A percentile compares a stretch with the other conserved stretches of the same genome.
phyloP scores from a whole-genome alignment of 768 basidiomycete species.

The Tephrocybe sp. region DNA sequence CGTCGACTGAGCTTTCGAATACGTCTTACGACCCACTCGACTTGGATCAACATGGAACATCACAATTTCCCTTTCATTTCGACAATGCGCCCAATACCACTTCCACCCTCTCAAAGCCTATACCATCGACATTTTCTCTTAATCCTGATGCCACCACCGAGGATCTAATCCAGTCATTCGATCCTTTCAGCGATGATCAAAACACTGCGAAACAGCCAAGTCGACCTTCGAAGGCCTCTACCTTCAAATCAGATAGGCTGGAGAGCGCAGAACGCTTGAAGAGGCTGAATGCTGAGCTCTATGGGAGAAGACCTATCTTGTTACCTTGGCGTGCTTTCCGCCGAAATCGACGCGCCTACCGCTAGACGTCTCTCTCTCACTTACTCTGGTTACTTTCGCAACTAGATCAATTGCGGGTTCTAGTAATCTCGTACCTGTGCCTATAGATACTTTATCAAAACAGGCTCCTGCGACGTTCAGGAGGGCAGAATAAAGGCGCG shows the following conservation, averaged over 20 bases:
- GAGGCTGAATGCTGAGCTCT: not conserved
- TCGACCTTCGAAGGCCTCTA: not conserved
- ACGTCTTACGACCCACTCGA: not conserved
- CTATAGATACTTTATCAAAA: too few relatives aligned
- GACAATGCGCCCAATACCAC: too few relatives aligned
- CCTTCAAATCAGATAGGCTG: not conserved
- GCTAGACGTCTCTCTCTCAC: not conserved
- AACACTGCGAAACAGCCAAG: not conserved
- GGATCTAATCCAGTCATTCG: not conserved
- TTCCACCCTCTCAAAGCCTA: not conserved
- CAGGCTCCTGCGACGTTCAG: too few relatives aligned
- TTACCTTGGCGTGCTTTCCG: not conserved
- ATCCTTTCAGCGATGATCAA: not conserved
- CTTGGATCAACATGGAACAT: too few relatives aligned
- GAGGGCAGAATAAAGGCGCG: too few relatives aligned
- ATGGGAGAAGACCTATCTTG: not conserved
- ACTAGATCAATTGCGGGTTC: too few relatives aligned
- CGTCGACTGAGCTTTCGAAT: not conserved
- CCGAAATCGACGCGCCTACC: not conserved
- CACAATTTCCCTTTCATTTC: too few relatives aligned
- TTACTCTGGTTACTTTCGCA: too few relatives aligned
- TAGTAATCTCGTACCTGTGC: too few relatives aligned
- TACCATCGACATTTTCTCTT: too few relatives aligned
- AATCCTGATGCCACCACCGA: too few relatives aligned
- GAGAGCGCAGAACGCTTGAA: not conserved